A percentile compares a stretch with the other conserved stretches of the same genome.
Conservation (phyloP, 495 filamentous ascomycete genomes). For the Neurospora sp. region DNA sequence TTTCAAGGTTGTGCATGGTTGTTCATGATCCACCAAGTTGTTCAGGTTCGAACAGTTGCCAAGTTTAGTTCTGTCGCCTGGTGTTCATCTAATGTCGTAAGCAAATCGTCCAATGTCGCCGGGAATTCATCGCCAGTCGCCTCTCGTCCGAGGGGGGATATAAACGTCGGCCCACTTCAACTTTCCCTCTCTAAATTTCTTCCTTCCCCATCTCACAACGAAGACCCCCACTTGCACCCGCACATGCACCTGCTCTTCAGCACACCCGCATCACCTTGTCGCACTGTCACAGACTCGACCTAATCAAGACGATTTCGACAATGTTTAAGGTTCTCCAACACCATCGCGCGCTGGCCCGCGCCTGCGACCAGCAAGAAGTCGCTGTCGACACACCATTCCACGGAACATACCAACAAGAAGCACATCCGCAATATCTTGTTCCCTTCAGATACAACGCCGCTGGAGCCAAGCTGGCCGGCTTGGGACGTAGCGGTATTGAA, state of each 20-base stretch:
- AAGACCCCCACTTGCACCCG: background rate
- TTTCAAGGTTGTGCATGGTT: background rate
- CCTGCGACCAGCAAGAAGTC: background rate
- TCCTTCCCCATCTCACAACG: background rate
- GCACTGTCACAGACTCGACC: background rate
- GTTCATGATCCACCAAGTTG: background rate
- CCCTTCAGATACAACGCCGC: too few species aligned
- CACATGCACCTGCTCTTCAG: background rate
- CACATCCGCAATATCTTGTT: background rate
- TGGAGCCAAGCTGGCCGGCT: too few species aligned
- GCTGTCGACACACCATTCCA: accelerated
- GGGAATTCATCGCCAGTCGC: background rate
- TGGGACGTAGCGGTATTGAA: too few species aligned
- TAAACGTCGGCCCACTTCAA: background rate
- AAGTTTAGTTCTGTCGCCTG: background rate
- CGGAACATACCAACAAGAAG: background rate
- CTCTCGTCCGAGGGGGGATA: background rate
- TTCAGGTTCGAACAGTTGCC: background rate
- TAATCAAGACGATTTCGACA: background rate
- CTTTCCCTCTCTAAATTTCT: background rate
- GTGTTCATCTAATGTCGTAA: background rate
- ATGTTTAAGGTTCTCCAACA: background rate
- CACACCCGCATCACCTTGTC: background rate
- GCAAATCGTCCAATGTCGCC: background rate
- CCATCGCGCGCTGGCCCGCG: background rate